Evolutionary conservation across 1,284 basidiomycete species (phyloP), one percentile per base, ranked within the genome.

Genomic region (Sanguinoderma infundibulare): DNA sequence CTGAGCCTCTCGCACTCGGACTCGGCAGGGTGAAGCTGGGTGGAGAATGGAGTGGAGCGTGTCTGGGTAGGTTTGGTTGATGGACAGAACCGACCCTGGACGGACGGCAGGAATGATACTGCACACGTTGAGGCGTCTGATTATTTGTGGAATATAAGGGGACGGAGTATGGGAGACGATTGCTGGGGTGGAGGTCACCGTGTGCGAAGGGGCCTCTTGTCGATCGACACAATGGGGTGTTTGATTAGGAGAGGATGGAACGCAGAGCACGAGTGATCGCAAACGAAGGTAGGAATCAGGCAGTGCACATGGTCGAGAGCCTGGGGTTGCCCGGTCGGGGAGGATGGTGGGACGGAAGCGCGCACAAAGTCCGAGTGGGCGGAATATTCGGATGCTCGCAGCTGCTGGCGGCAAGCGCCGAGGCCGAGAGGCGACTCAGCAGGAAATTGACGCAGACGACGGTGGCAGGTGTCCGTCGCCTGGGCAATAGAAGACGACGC

Each of bases 381-480:
- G 63, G 52, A 59, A 59, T 51, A 51, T 28, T 55, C 26, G 49
- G 26, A 6, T 35, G 34, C 34, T 35, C 34, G 6, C 7, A 35
- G n/a, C n/a, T n/a, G n/a, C n/a, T n/a, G n/a, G n/a, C n/a, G n/a
- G n/a, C n/a, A n/a, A n/a, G n/a, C n/a, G 34, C 34, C 34, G 34
- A 35, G 34, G 34, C 34, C 34, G 34, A 14, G 6, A 35, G 30
- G 30, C 49, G 32, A 30, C 28, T 26, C 44, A 20, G 30, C 44
- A 20, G 44, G 24, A 35, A 47, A 51, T 35, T 56, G 56, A 50
- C 35, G 53, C 14, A 36, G 60, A 54, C 47, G 53, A 53, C 60
- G 59, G 59, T 63, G 65, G 65, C 60, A 66, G 62, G 55, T 63
- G 65, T 62, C 60, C 55, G 65, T 66, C 65, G 65, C 58, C 65